Percentiles rank a stretch among this genome's conserved stretches.
Conservation (phyloP, 345 rosid species). For the Euphorbia lathyris region DNA sequence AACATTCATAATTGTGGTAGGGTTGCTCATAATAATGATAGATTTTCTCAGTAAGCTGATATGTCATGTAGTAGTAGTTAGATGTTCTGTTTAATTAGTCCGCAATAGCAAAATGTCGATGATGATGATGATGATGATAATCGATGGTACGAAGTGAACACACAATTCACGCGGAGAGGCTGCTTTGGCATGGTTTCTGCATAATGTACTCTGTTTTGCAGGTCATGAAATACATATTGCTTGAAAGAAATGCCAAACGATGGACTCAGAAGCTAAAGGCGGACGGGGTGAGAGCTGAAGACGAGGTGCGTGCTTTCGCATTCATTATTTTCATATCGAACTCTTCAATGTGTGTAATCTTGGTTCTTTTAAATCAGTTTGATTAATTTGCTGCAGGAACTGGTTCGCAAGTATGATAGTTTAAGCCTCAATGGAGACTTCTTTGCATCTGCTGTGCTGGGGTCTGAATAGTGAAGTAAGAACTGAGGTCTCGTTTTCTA, state of each 20-base stretch:
- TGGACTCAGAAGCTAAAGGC: slow-evolving; percentile 8
- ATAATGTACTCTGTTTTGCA: not conserved
- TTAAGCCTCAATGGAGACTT: not conserved
- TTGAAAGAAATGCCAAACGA: slow-evolving; percentile 11
- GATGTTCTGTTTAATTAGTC: no score
- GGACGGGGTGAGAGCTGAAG: not conserved
- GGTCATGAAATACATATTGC: slow-evolving; percentile 18
- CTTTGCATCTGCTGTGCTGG: not conserved
- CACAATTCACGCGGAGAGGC: no score
- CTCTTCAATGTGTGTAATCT: not conserved
- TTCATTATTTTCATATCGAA: not conserved
- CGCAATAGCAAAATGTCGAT: no score
- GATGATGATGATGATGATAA: no score
- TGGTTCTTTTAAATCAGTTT: not conserved
- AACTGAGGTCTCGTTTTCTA: no score
- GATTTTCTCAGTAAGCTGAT: no score
- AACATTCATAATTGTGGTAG: no score
- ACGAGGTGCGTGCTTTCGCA: no score
- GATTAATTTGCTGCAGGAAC: slow-evolving; percentile 4
- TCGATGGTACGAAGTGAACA: no score
- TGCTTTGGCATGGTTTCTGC: not conserved
- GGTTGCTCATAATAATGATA: no score
- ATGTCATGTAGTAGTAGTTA: no score
- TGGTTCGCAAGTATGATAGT: not conserved
- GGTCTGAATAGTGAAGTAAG: not conserved